A percentile compares a stretch with the other conserved stretches of the same genome.
Evolutionary conservation across 805 yeast species (phyloP).

Genomic region (Ogataea chonburiensis): DNA sequence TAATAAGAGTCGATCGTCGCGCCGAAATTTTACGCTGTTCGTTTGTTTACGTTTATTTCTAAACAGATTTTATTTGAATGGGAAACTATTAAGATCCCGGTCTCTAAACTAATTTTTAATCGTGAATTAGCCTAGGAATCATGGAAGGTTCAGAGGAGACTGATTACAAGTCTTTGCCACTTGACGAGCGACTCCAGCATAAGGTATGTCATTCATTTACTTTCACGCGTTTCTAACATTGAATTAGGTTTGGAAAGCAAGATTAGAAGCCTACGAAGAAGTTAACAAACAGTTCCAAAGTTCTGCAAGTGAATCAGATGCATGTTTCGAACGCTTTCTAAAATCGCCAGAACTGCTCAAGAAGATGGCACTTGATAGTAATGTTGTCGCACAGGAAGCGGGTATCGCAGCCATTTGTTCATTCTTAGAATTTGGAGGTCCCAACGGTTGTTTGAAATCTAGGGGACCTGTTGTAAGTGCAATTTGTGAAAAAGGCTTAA

Average conservation of each 20-base stretch:
- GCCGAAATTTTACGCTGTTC: not conserved
- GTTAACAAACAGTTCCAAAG: constrained; percentile 48
- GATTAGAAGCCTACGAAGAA: constrained; percentile 77
- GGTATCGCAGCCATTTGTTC: constrained; percentile 60
- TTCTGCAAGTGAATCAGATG: constrained; percentile 56
- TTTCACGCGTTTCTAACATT: constrained; percentile 8
- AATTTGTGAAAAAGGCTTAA: constrained; percentile 78
- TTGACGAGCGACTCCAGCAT: constrained; percentile 64
- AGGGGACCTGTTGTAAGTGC: constrained; percentile 44
- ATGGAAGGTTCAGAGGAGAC: constrained; percentile 42
- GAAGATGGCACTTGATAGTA: constrained; percentile 67
- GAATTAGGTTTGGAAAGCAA: constrained; percentile 73
- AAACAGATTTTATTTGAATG: constrained; percentile 3
- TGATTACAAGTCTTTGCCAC: constrained; percentile 61
- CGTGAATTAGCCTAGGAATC: not conserved
- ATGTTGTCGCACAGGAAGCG: constrained; percentile 89
- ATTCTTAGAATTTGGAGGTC: constrained; percentile 57
- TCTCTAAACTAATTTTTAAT: not conserved
- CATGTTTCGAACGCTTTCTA: constrained; percentile 50
- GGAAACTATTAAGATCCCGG: constrained; percentile 2
- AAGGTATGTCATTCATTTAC: constrained; percentile 40
- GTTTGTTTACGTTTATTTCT: constrained; percentile 8
- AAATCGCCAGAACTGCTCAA: constrained; percentile 54
- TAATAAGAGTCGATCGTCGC: constrained; percentile 5
- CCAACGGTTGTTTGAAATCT: constrained; percentile 40